Evolutionary conservation across 1,284 basidiomycete species (phyloP).

Genomic region (Apiotrichum brassicae): DNA sequence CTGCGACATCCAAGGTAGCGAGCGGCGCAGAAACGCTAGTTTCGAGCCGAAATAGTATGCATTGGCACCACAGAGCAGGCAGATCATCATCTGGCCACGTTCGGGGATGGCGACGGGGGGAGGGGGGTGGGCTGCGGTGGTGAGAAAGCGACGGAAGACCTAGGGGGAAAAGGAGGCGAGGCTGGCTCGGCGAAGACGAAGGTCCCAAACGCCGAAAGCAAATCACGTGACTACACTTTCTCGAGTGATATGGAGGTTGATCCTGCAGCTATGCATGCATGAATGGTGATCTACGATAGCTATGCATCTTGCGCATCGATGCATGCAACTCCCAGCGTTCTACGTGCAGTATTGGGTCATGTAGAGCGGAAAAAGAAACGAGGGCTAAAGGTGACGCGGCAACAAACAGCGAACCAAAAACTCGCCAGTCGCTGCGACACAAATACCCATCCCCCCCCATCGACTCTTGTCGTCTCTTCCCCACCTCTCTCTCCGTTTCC

Average conservation of each 20-base stretch:
- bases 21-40: no score
- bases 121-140: not conserved
- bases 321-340: not conserved
- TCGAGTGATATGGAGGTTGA: not conserved
- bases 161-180: not conserved
- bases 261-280: conserved; percentile 1
- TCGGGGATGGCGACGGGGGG: no score
- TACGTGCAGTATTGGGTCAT: not conserved
- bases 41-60: no score
- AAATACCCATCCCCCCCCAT: conserved; percentile 2
- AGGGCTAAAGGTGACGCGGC: conserved; percentile 1
- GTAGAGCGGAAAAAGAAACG: not conserved
- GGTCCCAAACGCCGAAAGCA: not conserved
- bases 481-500: not conserved
- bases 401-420: not conserved
- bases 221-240: not conserved
- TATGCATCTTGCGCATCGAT: conserved; percentile 1
- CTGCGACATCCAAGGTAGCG: no score
- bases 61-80: no score
- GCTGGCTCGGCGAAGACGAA: conserved; percentile 1
- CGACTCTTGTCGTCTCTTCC: conserved; percentile 2
- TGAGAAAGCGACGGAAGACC: not conserved
- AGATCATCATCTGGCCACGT: no score
- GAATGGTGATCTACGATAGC: not conserved
- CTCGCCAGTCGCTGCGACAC: not conserved